phyloP scores from a whole-genome alignment of 2,329 filamentous ascomycete genomes.

The Ophiocordyceps sinensis region DNA sequence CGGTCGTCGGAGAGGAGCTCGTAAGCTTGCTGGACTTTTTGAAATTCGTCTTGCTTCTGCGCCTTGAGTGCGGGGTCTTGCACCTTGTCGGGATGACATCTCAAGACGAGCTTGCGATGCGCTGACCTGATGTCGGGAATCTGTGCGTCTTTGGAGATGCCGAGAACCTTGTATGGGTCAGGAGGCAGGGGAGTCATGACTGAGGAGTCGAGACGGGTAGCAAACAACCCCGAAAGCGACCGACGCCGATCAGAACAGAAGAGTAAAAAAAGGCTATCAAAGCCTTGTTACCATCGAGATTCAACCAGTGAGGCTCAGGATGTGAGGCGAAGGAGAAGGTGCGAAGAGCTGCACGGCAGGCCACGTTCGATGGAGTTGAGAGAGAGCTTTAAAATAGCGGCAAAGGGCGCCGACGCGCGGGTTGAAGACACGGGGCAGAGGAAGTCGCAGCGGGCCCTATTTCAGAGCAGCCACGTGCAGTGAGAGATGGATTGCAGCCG shows the following conservation, averaged over 20 bases:
- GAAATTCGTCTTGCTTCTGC: constrained; percentile 74
- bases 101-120: constrained; percentile 74
- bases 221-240: neutral
- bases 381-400: neutral
- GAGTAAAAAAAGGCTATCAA: neutral
- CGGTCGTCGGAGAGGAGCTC: constrained; percentile 72
- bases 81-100: constrained; percentile 85
- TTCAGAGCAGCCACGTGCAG: constrained; percentile 1
- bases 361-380: neutral
- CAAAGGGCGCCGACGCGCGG: neutral
- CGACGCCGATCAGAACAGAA: constrained; percentile 1
- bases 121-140: constrained; percentile 59
- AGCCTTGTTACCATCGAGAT: neutral
- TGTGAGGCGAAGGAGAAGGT: neutral
- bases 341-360: neutral
- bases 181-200: constrained; percentile 37
- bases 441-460: neutral
- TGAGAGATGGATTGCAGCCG: neutral
- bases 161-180: constrained; percentile 70
- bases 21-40: constrained; percentile 84
- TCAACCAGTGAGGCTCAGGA: neutral
- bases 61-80: constrained; percentile 63
- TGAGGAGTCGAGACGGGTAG: constrained; percentile 5
- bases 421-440: neutral
- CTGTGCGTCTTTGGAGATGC: constrained; percentile 58